Base-by-base conservation (phyloP, 306 rosid genomes). In the Quercus berberidifolia region DNA sequence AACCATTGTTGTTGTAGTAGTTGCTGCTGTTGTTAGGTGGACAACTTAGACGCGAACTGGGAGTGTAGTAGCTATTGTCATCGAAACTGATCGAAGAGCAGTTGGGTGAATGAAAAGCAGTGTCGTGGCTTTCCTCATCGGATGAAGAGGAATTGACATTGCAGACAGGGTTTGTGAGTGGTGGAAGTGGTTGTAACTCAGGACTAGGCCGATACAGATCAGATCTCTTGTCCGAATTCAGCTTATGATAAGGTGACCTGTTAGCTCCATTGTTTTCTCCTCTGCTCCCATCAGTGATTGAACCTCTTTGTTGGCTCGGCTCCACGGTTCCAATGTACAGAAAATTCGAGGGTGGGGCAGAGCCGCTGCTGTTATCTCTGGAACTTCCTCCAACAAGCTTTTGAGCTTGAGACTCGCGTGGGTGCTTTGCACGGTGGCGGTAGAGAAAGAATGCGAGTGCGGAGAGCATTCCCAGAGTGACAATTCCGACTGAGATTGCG, bases 121-220 rank as follows among this genome's bases (percentile, higher is more conserved):
- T 92, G 17, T 71, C 90, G 56, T 83, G 88, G 83, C 93, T 89
- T 64, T 85, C 94, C 68, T 92, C 92, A 15, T 90, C 94, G 25
- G 83, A 80, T 1, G 90, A 79, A 3, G 90, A 80, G 4, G 84
- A 83, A 26, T 79, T 86, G 20, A 76, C 85, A 41, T 77, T 84
- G 18, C 54, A 49, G 17, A 74, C 83, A 30, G 79, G 92, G 30
- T 86, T 87, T 8, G 79, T 74, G 11, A 94, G 67, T 31, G 97
- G 94, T 59, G 99, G 99, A 82, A 95, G 82, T 25, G 99, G 99
- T 76, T 95, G 99, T 83, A 95, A 81, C 64, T 95, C 99, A 2
- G 99, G 99, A 74, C 99, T 95, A 0, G 97, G 99, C 12, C 97
- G 91, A 76, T 91, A 92, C 79, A 96, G 91, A 57, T 95, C 98